A percentile compares a stretch with the other conserved stretches of the same genome.
Evolutionary conservation across 768 basidiomycete genomes (phyloP).

Genomic region (Rhodotorula sphaerocarpa): DNA sequence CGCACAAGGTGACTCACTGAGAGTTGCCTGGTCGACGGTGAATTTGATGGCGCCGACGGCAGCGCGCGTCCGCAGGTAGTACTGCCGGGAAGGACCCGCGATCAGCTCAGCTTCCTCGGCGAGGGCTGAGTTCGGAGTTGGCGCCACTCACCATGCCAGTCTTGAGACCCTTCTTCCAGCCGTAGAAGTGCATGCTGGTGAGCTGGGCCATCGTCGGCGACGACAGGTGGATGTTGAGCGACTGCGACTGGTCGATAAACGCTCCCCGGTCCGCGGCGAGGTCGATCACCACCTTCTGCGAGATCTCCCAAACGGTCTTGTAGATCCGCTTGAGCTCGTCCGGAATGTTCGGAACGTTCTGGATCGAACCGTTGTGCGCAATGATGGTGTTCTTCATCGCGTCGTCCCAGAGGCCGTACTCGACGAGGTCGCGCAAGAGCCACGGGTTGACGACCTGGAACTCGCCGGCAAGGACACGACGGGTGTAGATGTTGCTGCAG

Average conservation of each 20-base stretch:
- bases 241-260: conserved; percentile 93
- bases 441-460: conserved; percentile 99
- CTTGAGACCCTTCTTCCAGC: conserved; percentile 99
- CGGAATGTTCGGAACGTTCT: conserved; percentile 65
- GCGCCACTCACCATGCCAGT: conserved; percentile 64
- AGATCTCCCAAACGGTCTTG: conserved; percentile 99
- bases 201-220: conserved; percentile 83
- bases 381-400: conserved; percentile 99
- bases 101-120: neutral
- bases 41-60: conserved; percentile 96
- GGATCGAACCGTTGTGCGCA: conserved; percentile 66
- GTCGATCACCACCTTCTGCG: conserved; percentile 96
- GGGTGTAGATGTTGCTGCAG: conserved; percentile 88
- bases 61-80: conserved; percentile 85
- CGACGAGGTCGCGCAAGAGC: conserved; percentile 95
- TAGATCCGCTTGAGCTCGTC: conserved; percentile 92
- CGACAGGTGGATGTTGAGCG: conserved; percentile 84
- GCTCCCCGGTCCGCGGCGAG: conserved; percentile 97
- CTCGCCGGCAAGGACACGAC: conserved; percentile 97
- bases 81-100: conserved; percentile 23
- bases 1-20: conserved; percentile 6
- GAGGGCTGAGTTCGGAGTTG: neutral
- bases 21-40: conserved; percentile 56
- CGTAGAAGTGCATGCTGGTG: conserved; percentile 95
- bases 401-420: conserved; percentile 90